Conservation (phyloP, 2,329 filamentous ascomycete genomes). For the Xylariaceae sp. region DNA sequence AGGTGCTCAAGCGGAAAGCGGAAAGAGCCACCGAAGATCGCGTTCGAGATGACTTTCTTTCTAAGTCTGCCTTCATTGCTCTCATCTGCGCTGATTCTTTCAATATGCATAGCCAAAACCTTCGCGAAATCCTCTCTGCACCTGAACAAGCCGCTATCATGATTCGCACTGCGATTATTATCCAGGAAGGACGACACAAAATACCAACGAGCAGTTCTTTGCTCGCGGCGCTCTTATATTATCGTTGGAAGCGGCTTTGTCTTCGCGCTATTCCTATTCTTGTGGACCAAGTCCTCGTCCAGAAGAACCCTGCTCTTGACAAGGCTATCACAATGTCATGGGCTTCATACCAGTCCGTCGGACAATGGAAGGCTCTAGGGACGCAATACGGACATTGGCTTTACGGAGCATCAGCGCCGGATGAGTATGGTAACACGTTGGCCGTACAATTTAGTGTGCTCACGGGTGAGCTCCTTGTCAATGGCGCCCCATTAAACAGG, state of each 20-base stretch:
- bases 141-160: conserved; percentile 1
- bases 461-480: conserved; percentile 58
- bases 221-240: conserved; percentile 25
- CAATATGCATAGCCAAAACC: conserved; percentile 1
- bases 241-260: conserved; percentile 39
- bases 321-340: conserved; percentile 38
- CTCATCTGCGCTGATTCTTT: conserved; percentile 22
- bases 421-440: conserved; percentile 18
- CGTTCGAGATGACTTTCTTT: neutral
- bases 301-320: conserved; percentile 33
- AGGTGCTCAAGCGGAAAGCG: conserved; percentile 35
- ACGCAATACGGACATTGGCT: conserved; percentile 29
- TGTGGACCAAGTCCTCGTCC: conserved; percentile 10
- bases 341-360: conserved; percentile 33
- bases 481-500: conserved; percentile 55
- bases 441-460: conserved; percentile 57
- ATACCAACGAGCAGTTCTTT: neutral
- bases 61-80: conserved; percentile 1
- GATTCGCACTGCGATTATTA: neutral
- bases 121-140: neutral
- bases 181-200: neutral
- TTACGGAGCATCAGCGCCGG: conserved; percentile 20
- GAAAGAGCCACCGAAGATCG: neutral
- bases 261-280: conserved; percentile 31
- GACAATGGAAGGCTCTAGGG: conserved; percentile 35